Percentiles rank a stretch among this genome's conserved stretches.
These are phyloP conservation scores for Rhodamnia argentea DNA, from an alignment of 345 rosid genomes.

Conservation along the genomic window DNA sequence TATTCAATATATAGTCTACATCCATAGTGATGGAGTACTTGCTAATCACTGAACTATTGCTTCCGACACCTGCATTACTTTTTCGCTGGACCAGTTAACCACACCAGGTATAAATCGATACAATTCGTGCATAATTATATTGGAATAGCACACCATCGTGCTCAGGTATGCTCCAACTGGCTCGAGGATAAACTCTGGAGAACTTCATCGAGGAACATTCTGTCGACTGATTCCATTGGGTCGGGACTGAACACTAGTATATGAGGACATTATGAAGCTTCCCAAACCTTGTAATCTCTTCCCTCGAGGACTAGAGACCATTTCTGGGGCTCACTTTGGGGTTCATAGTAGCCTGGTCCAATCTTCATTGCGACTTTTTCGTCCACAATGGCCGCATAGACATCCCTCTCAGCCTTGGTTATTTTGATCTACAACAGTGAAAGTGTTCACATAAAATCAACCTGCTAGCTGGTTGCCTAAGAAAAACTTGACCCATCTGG, in stretches of 20 bases:
- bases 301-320: constrained; percentile 73
- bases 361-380: constrained; percentile 80
- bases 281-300: constrained; percentile 88
- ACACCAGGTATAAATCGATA: not conserved
- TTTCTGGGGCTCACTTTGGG: constrained; percentile 33
- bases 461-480: not conserved
- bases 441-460: not conserved
- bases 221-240: not conserved
- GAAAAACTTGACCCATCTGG: not conserved
- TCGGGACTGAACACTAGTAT: not conserved
- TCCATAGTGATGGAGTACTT: not conserved
- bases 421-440: constrained; percentile 46
- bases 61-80: not conserved
- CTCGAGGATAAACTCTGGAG: not conserved
- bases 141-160: not conserved
- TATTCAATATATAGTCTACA: not conserved
- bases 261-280: constrained; percentile 32
- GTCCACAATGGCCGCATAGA: constrained; percentile 76
- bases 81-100: not conserved
- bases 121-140: not conserved
- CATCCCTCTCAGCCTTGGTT: constrained; percentile 67
- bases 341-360: constrained; percentile 87
- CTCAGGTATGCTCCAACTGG: not conserved
- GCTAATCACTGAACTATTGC: not conserved
- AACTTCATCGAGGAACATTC: not conserved